These are phyloP conservation scores for Persicaria tinctoria DNA, from an alignment of 148 eudicot species.

Conservation along the genomic window DNA sequence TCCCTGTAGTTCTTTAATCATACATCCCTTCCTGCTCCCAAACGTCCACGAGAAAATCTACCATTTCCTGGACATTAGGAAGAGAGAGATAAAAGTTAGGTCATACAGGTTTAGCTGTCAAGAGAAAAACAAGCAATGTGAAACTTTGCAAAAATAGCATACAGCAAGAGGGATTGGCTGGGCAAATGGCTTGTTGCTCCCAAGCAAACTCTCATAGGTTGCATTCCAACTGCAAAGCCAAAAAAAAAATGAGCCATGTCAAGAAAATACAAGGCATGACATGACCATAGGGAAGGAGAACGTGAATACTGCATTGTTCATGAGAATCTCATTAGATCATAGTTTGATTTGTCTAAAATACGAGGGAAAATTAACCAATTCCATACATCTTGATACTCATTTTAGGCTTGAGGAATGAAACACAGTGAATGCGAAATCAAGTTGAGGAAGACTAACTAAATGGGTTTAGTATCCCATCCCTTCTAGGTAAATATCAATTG, in stretches of 20 bases:
- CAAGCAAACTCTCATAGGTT: constrained; percentile 67
- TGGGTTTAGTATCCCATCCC: background rate
- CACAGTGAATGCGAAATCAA: background rate
- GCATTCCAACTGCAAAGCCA: constrained; percentile 68
- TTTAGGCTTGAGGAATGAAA: background rate
- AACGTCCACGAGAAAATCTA: constrained; percentile 68
- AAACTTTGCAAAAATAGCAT: constrained; percentile 21
- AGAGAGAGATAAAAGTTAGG: constrained; percentile 4
- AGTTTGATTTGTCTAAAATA: background rate
- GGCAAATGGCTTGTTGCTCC: constrained; percentile 57
- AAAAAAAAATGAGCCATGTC: constrained; percentile 20
- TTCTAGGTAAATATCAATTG: background rate
- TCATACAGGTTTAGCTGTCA: background rate
- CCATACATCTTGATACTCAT: background rate
- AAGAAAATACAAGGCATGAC: background rate
- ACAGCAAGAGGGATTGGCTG: constrained; percentile 74
- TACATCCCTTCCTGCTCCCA: constrained; percentile 94
- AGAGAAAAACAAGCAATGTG: background rate
- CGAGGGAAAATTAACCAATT: background rate
- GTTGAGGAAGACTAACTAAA: background rate
- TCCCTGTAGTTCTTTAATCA: constrained; percentile 33
- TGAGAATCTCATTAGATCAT: background rate
- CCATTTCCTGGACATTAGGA: constrained; percentile 55
- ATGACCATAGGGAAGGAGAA: background rate
- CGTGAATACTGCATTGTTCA: background rate